Base-by-base conservation (phyloP, 208 protist genomes). In the Acanthamoeba castellanii region DNA sequence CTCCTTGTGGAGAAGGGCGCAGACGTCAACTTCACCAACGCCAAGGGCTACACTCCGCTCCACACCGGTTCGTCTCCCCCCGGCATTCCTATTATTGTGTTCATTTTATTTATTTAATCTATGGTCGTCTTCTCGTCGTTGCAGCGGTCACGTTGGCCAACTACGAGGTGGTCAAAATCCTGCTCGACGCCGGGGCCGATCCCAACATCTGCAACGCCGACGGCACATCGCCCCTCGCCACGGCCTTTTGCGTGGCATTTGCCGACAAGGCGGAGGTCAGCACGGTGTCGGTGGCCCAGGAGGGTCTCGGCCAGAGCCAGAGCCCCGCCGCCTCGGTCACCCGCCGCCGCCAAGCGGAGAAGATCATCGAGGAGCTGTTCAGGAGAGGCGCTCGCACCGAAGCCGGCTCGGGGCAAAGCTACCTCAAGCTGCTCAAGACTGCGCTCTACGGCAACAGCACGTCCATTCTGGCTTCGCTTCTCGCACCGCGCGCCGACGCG, bases 241-340 rank as follows among this genome's bases (percentile, higher is more conserved):
- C 87, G 34, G 87, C 87, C 59, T 92, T 92, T 22, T 92, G 87
- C 32, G 87, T 92, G 66, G 87, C 87, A 1, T 92, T 92, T 37
- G 42, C 59, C 22, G 20, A 66, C 25, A 61, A 57, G 18, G 84
- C 59, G 5, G 45, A 72, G 50, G 9, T 25, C 2, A 82, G 45
- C 74, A 42, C 18, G 45, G 59, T 66, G 59, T 59, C 59, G 7
- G 59, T 66, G n/a, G 61, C 16, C 61, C 18, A 68, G 1, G 20
- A 8, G 59, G 16, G 59, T 11, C 59, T 16, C 59, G 5, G 6
- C 22, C 42, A 84, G 34, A 84, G 18, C n/a, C 22, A 4, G n/a
- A n/a, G 42, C 32, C 18, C 16, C 45, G 72, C 70, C 14, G 27
- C 70, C 18, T 16, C 22, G 30, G 32, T 37, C 70, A 78, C 64